Base-by-base conservation (phyloP, 2,329 filamentous ascomycete species). In the Tolypocladium capitatum region DNA sequence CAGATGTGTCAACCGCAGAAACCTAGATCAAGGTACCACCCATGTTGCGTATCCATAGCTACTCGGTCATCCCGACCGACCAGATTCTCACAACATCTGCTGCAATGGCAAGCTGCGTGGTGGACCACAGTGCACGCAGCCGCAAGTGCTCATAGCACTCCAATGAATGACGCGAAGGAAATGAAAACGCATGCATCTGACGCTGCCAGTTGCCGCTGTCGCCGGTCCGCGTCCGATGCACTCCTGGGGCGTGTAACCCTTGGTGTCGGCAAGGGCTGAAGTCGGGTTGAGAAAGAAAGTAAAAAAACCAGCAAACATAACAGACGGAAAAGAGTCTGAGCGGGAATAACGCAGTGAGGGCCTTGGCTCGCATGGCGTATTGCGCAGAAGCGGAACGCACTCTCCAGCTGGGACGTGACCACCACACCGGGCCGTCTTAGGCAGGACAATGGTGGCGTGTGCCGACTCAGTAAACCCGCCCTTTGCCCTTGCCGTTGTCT, bases 1-100 rank as follows among this genome's bases (percentile, higher is more conserved):
- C 45, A 49, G 48, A 45, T 40, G 16, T 20, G 28, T 28, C 45
- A 44, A 41, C 41, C 33, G 18, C 21, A 40, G 9, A n/a, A 44
- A 44, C 21, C 35, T 43, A 34, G 30, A 49, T 35, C n/a, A 7
- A 14, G 10, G n/a, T 13, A 31, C 35, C 30, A 20, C 31, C 18
- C 33, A 16, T 32, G 31, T 40, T n/a, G 45, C 31, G 10, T 44
- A 32, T 31, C 31, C 48, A 27, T 27, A 13, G 30, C 42, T 31
- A 10, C 41, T 36, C 30, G 27, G 35, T 21, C 32, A 21, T 47
- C 48, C 8, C 27, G 32, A 43, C 5, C 38, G 36, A 43, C 28
- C 40, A 46, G 30, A 42, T 28, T 40, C 41, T n/a, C 38, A 47
- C 45, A 48, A 34, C 20, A 40, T 32, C 14, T 41, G 21, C 36